Base-by-base conservation (phyloP, 2,329 filamentous ascomycete species). In the Tetracladium maxilliforme region DNA sequence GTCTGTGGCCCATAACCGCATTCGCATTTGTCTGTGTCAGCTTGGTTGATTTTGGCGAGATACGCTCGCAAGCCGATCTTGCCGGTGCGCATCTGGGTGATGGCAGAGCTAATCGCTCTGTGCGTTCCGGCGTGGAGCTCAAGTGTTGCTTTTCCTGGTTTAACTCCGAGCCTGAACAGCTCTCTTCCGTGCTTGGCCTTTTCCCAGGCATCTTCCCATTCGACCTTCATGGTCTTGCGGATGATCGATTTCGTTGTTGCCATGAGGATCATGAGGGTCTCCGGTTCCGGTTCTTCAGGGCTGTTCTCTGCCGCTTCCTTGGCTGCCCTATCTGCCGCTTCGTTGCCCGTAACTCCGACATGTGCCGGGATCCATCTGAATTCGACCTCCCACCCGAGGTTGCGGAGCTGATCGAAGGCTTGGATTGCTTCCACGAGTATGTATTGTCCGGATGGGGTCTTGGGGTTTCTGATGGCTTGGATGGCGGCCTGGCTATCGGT, bases 401-500 rank as follows among this genome's bases (percentile, higher is more conserved):
- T 14, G 19, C 27, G 24, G 23, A 39, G 27, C 15, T 27, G 25
- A 15, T 41, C 28, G n/a, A 42, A 24, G 21, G 25, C 17, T 29
- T 19, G 30, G 14, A 41, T 32, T 6, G 32, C 40, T 29, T 42
- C 32, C 10, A 25, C 24, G 24, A 43, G 32, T 29, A 41, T 41
- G 23, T 47, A 47, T 28, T 44, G 32, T 20, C 43, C 36, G 1
- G 40, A 47, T 16, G 37, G 37, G 22, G 28, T 23, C 19, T 40
- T 38, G 7, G 38, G 42, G 22, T 42, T 39, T 16, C 11, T 22
- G 10, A 43, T 35, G n/a, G 40, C 43, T 29, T 38, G 32, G 14
- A 47, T 44, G 15, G 42, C 40, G 7, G 42, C 43, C 22, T 48
- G 34, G 28, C 46, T 49, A 25, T 45, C 36, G 11, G 41, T 45